Evolutionary conservation across 2,329 filamentous ascomycete species (phyloP), one percentile per base, ranked within the genome.

Genomic region (Diplodia sapinea): DNA sequence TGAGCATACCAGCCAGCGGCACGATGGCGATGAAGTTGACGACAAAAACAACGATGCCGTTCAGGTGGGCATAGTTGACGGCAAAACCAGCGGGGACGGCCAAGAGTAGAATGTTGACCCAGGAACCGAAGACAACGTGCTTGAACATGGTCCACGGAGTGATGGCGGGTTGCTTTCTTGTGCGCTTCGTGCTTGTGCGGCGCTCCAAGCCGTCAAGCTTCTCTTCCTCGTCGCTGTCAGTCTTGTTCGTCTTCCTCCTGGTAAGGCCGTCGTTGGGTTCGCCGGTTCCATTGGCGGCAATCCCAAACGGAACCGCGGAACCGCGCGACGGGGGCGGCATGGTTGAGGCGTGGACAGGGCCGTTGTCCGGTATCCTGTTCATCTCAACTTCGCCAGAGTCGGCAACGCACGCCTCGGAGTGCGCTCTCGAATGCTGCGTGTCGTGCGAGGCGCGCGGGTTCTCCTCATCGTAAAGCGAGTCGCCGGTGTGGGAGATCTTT

Each of bases 1-100:
- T 90, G 29, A 98, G 84, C 83, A 97, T 89, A 15, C 90, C 91
- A 2, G 94, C 94, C 50, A 97, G 84, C 0, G 94, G 94, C 68
- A 97, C 89, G 72, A 97, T 97, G 69, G 94, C 94, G 70, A 97
- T 86, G 74, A 97, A 97, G 81, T 97, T 97, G 79, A 97, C 86
- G 67, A 94, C 87, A 74, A 97, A 97, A 56, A 95, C 72, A 1
- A 74, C 70, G 15, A 77, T 74, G 3, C 70, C 70, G 13, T 76
- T 71, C 63, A 91, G 80, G 12, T 81, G 71, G 20, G 88, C 80
- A 74, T 90, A 93, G 73, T 91, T 87, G 64, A 94, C 78, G 1
- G 86, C 91, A 73, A 97, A 79, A 63, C 94, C 94, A 40, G 88
- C 86, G 0, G 94, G 94, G 0, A 91, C 93, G 26, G 89, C 88